Base-by-base conservation (phyloP, 441 rosid species). In the Gossypium lobatum region DNA sequence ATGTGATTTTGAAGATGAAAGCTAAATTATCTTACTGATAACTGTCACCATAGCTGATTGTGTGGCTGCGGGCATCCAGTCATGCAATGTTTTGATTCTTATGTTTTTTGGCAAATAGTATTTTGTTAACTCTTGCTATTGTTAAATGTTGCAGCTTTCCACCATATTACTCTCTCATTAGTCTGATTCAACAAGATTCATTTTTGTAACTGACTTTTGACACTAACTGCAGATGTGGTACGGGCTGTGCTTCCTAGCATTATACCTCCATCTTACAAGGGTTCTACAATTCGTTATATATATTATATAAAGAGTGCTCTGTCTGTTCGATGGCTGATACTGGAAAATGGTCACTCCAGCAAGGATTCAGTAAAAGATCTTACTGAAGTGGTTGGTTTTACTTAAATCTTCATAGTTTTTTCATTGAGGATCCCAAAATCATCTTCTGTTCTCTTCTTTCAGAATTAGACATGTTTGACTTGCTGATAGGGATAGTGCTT, bases 211-310 rank as follows among this genome's bases (percentile, higher is more conserved):
- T 71, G 34, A 64, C 61, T 58, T 26, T 7, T 67, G 34, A 54
- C 69, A 72, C 52, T 70, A 67, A 83, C 16, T 80, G 75, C 89
- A 95, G 99, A 89, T 77, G 77, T 87, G 73, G 87, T 93, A 70
- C 88, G 96, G 69, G 83, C 87, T 79, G 81, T 74, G 80, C 85
- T 95, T 76, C 97, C 99, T 42, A 79, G 78, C 74, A 78, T 87
- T 60, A 78, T 95, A 83, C 99, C 97, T 9, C 99, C 99, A 69
- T 89, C 97, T 34, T 95, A 88, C 78, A 88, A 78, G 76, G 99
- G 99, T 75, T 80, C 96, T 68, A 87, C 97, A 52, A 78, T 93
- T 83, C 96, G 98, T 73, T 95, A 93, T 76, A 69, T 89, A 57
- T 95, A 93, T 87, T 93, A 88, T 71, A 82, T 95, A 42, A 90